Base-by-base conservation (phyloP, 495 filamentous ascomycete genomes). In the Jackrogersella minutella region DNA sequence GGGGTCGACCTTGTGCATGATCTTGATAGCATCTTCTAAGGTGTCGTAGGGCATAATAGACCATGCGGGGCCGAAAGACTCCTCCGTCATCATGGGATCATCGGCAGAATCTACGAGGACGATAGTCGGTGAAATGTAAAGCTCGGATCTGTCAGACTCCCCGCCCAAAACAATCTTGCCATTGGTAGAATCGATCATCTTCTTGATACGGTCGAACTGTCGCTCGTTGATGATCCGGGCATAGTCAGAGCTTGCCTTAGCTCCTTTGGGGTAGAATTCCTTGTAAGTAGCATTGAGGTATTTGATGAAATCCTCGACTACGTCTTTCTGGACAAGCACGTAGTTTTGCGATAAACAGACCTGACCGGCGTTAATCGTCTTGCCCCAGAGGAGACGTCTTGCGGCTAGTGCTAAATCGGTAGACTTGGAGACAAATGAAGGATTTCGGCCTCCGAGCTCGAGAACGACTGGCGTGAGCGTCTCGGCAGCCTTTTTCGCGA, bases 301-400 rank as follows among this genome's bases (percentile, higher is more conserved):
- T 61, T 89, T 81, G 51, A 97, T 80, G 61, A 98, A 93, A 7
- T 82, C 79, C 2, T 85, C 79, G 2, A 93, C 81, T 10, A 95
- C 79, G 4, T 86, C 84, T 65, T 85, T 86, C 69, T 97, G 92
- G 34, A 97, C 84, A 55, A 97, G 80, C 39, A 91, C 85, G 71
- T 97, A 97, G 78, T 97, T 97, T 68, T 97, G 92, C 5, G 85
- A 88, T 31, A 96, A 85, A 76, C 95, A 97, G 54, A 95, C 80
- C 76, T 99, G 95, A 14, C 95, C 95, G 10, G 90, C 87, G 76
- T 96, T 96, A 57, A 88, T 55, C 7, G 85, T 78, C 82, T 97
- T 99, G 47, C 87, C 90, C 93, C 94, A 99, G 3, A 95, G 78
- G 40, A 97, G 80, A 33, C 95, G 82, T 63, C 88, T 85, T 8